Evolutionary conservation across 2,329 filamentous ascomycete genomes (phyloP).

Genomic region (Alternaria triticimaculans): DNA sequence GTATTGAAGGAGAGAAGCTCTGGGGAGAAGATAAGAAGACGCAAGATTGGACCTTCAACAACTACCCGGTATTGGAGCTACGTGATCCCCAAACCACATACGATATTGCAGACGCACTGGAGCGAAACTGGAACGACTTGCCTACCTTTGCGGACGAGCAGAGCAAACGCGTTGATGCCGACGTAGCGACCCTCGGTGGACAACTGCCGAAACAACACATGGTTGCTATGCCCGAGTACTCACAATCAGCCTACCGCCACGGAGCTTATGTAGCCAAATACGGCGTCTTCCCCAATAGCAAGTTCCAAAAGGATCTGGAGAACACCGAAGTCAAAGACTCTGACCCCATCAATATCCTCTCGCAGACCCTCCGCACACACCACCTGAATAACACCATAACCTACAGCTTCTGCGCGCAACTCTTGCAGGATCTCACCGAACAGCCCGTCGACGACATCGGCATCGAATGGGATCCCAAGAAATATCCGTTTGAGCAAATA

Average conservation of each 20-base stretch:
- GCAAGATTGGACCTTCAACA: slow-evolving; percentile 59
- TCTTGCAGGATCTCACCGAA: slow-evolving; percentile 55
- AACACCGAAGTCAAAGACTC: slow-evolving; percentile 39
- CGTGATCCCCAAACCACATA: slow-evolving; percentile 54
- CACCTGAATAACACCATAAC: slow-evolving; percentile 24
- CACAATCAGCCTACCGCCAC: slow-evolving; percentile 57
- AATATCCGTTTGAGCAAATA: slow-evolving; percentile 57
- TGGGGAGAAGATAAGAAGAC: slow-evolving; percentile 42
- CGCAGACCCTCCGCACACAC: slow-evolving; percentile 28
- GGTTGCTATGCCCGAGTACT: slow-evolving; percentile 50
- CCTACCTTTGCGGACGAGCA: slow-evolving; percentile 45
- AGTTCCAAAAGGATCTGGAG: slow-evolving; percentile 51
- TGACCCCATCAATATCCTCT: slow-evolving; percentile 39
- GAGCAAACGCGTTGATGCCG: slow-evolving; percentile 50
- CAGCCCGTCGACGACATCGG: slow-evolving; percentile 49
- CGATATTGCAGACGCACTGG: slow-evolving; percentile 47
- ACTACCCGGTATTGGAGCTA: slow-evolving; percentile 56
- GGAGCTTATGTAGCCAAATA: slow-evolving; percentile 58
- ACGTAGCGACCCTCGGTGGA: slow-evolving; percentile 33
- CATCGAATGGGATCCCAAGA: slow-evolving; percentile 55
- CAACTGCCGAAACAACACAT: slow-evolving; percentile 34
- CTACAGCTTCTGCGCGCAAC: slow-evolving; percentile 53
- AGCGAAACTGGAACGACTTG: slow-evolving; percentile 36
- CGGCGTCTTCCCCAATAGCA: slow-evolving; percentile 52
- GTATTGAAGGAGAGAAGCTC: slow-evolving; percentile 50